Evolutionary conservation across 805 yeast species (phyloP).

Genomic region (Blastobotrys parvus): DNA sequence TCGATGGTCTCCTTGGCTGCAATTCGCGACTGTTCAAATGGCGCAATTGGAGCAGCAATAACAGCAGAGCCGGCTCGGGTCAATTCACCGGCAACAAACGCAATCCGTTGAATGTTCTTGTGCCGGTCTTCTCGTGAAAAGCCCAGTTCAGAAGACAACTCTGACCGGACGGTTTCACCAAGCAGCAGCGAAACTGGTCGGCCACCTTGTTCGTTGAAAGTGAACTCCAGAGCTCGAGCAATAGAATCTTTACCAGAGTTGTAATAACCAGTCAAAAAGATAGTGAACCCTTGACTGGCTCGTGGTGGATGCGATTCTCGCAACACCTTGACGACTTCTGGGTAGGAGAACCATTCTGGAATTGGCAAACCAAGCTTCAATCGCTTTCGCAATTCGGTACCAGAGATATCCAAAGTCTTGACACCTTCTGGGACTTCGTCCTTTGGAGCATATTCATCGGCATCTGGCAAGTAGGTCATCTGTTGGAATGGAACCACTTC

Average conservation of each 20-base stretch:
- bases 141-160: conserved; percentile 35
- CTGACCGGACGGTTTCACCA: conserved; percentile 35
- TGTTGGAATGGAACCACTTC: conserved; percentile 93
- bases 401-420: conserved; percentile 84
- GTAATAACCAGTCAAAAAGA: conserved; percentile 54
- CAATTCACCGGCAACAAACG: conserved; percentile 64
- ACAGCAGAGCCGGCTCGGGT: conserved; percentile 91
- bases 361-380: conserved; percentile 79
- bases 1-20: conserved; percentile 37
- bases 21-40: conserved; percentile 36
- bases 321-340: conserved; percentile 86
- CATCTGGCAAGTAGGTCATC: conserved; percentile 94
- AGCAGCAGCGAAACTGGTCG: conserved; percentile 63
- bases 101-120: conserved; percentile 38
- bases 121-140: conserved; percentile 32
- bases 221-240: conserved; percentile 78
- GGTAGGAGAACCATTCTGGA: conserved; percentile 96
- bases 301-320: conserved; percentile 94
- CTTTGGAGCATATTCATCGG: conserved; percentile 90
- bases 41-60: conserved; percentile 53
- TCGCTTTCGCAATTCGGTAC: conserved; percentile 87
- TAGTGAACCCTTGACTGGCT: conserved; percentile 77
- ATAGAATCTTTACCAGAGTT: conserved; percentile 56
- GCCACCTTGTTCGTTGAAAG: conserved; percentile 84
- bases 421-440: conserved; percentile 77